A percentile compares a stretch with the other conserved stretches of the same genome.
Evolutionary conservation across 2,329 filamentous ascomycete species (phyloP).

Genomic region (Talaromyces sp.): DNA sequence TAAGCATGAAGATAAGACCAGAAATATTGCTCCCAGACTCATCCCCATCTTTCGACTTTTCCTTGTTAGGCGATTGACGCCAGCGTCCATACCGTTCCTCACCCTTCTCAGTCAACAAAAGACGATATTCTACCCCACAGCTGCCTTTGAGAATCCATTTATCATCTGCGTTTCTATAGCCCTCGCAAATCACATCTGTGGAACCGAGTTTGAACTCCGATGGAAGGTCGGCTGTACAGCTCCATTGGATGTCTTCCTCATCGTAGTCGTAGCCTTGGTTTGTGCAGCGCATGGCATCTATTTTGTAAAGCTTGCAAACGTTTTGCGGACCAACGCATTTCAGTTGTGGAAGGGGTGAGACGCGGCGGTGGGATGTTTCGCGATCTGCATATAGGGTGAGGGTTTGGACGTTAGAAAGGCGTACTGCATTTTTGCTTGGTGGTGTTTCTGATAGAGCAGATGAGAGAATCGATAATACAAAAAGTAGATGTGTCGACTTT

Average conservation of each 20-base stretch:
- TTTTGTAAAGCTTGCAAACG: slow-evolving; percentile 65
- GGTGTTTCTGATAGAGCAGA: slow-evolving; percentile 21
- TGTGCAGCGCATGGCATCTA: slow-evolving; percentile 83
- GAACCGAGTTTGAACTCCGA: slow-evolving; percentile 69
- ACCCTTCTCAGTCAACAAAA: slow-evolving; percentile 73
- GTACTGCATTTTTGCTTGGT: slow-evolving; percentile 49
- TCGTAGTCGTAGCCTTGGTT: slow-evolving; percentile 81
- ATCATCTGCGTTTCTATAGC: slow-evolving; percentile 73
- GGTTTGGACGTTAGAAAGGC: slow-evolving; percentile 66
- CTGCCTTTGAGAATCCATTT: slow-evolving; percentile 85
- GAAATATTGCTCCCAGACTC: not conserved
- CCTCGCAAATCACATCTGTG: slow-evolving; percentile 91
- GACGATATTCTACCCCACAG: slow-evolving; percentile 85
- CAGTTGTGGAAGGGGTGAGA: slow-evolving; percentile 72
- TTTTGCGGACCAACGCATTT: slow-evolving; percentile 65
- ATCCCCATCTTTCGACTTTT: not conserved
- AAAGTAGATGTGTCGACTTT: not conserved
- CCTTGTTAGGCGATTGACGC: slow-evolving; percentile 13
- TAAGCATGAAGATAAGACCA: slow-evolving; percentile 29
- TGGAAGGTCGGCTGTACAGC: slow-evolving; percentile 66
- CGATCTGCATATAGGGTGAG: slow-evolving; percentile 70
- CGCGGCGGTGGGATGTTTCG: slow-evolving; percentile 71
- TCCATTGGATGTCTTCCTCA: slow-evolving; percentile 82
- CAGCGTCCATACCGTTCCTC: slow-evolving; percentile 63
- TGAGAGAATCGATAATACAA: slow-evolving; percentile 20